A percentile compares a stretch with the other conserved stretches of the same genome.
Evolutionary conservation across 106 monocot species (phyloP).

Genomic region (Amphibolis antarctica): DNA sequence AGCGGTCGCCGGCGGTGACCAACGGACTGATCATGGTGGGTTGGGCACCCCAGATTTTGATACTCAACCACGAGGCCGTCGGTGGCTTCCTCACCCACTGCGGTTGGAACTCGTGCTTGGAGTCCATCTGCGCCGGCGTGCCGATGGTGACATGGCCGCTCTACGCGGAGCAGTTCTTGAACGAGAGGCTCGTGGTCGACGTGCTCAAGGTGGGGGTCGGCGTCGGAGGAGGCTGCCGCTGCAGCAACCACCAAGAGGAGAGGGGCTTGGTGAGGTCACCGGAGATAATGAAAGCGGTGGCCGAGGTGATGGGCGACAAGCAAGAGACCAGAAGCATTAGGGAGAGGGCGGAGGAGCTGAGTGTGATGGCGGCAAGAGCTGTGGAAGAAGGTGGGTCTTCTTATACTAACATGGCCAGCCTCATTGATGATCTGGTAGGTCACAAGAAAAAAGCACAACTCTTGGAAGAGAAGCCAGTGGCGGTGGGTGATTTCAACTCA

Average conservation of each 20-base stretch:
- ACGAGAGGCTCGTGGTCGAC: slow-evolving; percentile 4
- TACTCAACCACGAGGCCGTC: slow-evolving; percentile 5
- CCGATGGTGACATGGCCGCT: slow-evolving; percentile 7
- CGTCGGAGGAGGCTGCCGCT: neutral
- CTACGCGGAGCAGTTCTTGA: slow-evolving; percentile 2
- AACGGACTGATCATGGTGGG: slow-evolving; percentile 6
- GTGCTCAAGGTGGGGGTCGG: neutral
- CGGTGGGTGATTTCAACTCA: no score
- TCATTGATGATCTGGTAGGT: neutral
- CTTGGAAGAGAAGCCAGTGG: neutral
- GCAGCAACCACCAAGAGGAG: neutral
- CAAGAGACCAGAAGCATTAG: neutral
- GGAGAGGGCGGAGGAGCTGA: slow-evolving; percentile 1
- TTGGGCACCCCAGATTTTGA: slow-evolving; percentile 9
- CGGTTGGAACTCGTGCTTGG: slow-evolving; percentile 15
- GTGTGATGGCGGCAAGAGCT: neutral
- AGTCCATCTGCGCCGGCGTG: slow-evolving; percentile 3
- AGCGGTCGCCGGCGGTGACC: neutral
- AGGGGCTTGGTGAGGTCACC: neutral
- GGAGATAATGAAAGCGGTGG: neutral
- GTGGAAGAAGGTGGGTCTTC: slow-evolving; percentile 8
- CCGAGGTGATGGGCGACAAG: neutral
- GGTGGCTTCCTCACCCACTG: slow-evolving; percentile 15
- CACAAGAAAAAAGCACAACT: neutral
- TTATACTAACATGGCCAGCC: neutral